These are phyloP conservation scores for Claviceps pazoutovae DNA, from an alignment of 2,329 filamentous ascomycete species.

Conservation along the genomic window DNA sequence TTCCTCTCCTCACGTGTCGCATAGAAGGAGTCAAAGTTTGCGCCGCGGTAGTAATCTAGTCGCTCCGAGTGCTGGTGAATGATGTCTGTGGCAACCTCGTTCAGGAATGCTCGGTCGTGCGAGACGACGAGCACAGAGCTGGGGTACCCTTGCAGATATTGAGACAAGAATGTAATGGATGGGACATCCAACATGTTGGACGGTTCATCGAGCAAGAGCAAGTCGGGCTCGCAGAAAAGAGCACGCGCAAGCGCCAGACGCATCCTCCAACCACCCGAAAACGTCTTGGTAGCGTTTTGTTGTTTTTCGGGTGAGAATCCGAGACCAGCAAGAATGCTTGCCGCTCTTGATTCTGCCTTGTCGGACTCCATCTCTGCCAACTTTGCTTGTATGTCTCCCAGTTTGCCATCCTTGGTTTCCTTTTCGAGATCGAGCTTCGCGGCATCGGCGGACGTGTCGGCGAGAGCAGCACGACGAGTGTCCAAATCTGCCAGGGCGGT, in stretches of 20 bases:
- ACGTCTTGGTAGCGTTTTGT: constrained; percentile 87
- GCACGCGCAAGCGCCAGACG: constrained; percentile 86
- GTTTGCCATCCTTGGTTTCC: constrained; percentile 77
- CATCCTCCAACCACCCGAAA: constrained; percentile 99
- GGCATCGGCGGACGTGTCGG: constrained; percentile 84
- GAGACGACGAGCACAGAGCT: constrained; percentile 93
- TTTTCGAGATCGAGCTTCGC: constrained; percentile 72
- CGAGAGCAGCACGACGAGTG: constrained; percentile 60
- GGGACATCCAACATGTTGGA: constrained; percentile 99
- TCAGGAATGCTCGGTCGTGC: constrained; percentile 97
- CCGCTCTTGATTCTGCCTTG: constrained; percentile 89
- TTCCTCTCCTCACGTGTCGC: constrained; percentile 92
- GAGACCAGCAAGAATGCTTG: constrained; percentile 90
- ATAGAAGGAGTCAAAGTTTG: constrained; percentile 96
- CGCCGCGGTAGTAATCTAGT: constrained; percentile 95
- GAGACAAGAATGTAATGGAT: constrained; percentile 96
- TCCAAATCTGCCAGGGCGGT: constrained; percentile 66
- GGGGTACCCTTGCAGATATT: constrained; percentile 86
- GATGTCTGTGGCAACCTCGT: constrained; percentile 98
- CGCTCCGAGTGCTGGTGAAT: constrained; percentile 96
- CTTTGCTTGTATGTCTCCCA: constrained; percentile 84
- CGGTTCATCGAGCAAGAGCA: constrained; percentile 93
- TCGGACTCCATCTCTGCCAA: constrained; percentile 98
- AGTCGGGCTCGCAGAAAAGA: constrained; percentile 93
- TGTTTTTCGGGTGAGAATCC: constrained; percentile 92